phyloP scores from a whole-genome alignment of 1,284 basidiomycete species.

The Coniophora puteana region DNA sequence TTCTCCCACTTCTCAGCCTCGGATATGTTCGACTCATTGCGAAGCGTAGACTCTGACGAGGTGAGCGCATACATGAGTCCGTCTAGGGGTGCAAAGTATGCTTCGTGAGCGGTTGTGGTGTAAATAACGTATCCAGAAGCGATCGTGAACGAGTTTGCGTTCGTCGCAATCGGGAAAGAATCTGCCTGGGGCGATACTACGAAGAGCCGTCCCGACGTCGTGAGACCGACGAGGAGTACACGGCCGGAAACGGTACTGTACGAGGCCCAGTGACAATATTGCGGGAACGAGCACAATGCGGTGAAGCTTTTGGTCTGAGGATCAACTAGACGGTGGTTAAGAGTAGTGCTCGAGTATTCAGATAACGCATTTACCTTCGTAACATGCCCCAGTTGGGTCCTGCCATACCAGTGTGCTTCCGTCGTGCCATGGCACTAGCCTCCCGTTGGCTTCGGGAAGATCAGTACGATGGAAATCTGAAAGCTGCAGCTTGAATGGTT shows the following conservation, averaged over 20 bases:
- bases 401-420: slow-evolving; percentile 54
- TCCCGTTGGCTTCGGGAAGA: too few species aligned
- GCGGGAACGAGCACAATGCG: slow-evolving; percentile 45
- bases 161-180: slow-evolving; percentile 42
- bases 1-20: slow-evolving; percentile 54
- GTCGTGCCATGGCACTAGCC: too few species aligned
- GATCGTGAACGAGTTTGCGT: slow-evolving; percentile 79
- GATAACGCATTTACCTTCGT: slow-evolving; percentile 38
- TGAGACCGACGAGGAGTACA: slow-evolving; percentile 63
- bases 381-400: slow-evolving; percentile 45
- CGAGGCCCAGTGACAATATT: slow-evolving; percentile 53
- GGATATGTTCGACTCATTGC: slow-evolving; percentile 21
- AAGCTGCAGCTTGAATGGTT: too few species aligned
- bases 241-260: slow-evolving; percentile 18
- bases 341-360: too few species aligned
- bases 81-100: slow-evolving; percentile 66
- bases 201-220: slow-evolving; percentile 62
- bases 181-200: slow-evolving; percentile 30
- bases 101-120: slow-evolving; percentile 83
- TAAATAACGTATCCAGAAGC: slow-evolving; percentile 83
- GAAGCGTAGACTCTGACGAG: slow-evolving; percentile 20
- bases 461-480: too few species aligned
- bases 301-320: slow-evolving; percentile 16
- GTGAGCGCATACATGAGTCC: slow-evolving; percentile 29
- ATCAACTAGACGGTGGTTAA: slow-evolving; percentile 25